Evolutionary conservation across 805 yeast genomes (phyloP), one percentile per base, ranked within the genome.

Genomic region (Metschnikowia lachancei): DNA sequence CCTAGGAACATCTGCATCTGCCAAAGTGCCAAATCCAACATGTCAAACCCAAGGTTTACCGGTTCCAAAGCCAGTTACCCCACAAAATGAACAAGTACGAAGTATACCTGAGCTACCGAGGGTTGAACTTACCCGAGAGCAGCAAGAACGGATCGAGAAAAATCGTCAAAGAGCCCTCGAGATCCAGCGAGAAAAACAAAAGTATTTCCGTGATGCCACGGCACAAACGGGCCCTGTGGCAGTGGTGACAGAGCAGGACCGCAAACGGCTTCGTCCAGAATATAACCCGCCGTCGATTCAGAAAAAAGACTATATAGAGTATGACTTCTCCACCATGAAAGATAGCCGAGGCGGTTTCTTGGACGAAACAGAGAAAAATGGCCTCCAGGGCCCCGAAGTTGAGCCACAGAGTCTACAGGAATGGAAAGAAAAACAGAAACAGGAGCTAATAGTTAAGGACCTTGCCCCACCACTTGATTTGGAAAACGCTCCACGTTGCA

Each of bases 301-400:
- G 47, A 79, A 76, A 42, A 71, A 76, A 29, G 90, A 85, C 55
- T 87, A 85, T 60, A 86, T 87, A 26, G 94, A 87, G 50, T 87
- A 82, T 63, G 97, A 94, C 65, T 79, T 94, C 55, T 79, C 97
- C 2, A 85, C 89, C n/a, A 86, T 95, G 89, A 79, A 80, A 52
- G 97, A 94, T 57, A 72, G 85, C 1, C 77, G 78, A 58, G 98
- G 97, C 56, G 99, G 99, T 18, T 91, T 83, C 61, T 71, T 91
- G 52, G 63, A 60, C 32, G 55, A 67, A 54, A 33, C 43, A 13
- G 55, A 52, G 17, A 47, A 44, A 20, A 17, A 42, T 7, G 57
- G 57, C 11, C 45, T 55, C 24, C 39, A 40, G 12, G 53, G 51
- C 5, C 42, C 46, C 4, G 74, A 76, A n/a, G 68, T 67, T n/a